Conservation (phyloP, 495 filamentous ascomycete species). For the Hyaloscypha bicolor region DNA sequence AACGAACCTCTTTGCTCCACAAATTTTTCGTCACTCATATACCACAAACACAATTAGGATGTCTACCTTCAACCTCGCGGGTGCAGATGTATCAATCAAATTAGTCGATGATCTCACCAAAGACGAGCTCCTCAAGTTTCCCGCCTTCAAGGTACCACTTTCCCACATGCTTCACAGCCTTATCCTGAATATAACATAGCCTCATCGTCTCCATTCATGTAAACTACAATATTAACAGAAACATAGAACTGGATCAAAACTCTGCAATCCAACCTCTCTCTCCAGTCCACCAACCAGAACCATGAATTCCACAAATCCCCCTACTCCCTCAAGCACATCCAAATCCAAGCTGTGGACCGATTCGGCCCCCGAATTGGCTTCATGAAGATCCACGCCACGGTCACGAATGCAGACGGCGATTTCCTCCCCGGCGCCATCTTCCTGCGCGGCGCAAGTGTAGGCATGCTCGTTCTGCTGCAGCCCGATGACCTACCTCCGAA, state of each 20-base stretch:
- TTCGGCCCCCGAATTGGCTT: slow-evolving; percentile 77
- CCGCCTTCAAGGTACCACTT: slow-evolving; percentile 64
- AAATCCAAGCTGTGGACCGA: slow-evolving; percentile 73
- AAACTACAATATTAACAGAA: slow-evolving; percentile 7
- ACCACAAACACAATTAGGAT: slow-evolving; percentile 36
- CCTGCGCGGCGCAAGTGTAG: slow-evolving; percentile 78
- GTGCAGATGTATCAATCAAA: slow-evolving; percentile 51
- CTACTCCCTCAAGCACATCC: slow-evolving; percentile 69
- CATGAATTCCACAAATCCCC: slow-evolving; percentile 75
- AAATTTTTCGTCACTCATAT: neutral
- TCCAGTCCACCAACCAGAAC: slow-evolving; percentile 52
- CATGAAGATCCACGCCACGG: slow-evolving; percentile 68
- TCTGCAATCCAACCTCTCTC: slow-evolving; percentile 63
- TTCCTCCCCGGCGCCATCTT: slow-evolving; percentile 77
- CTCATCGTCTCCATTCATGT: neutral
- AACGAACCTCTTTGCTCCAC: neutral
- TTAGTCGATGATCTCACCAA: slow-evolving; percentile 60
- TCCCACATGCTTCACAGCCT: slow-evolving; percentile 3
- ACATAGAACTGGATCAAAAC: slow-evolving; percentile 66
- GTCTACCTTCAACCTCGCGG: slow-evolving; percentile 52
- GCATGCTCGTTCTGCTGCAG: slow-evolving; percentile 78
- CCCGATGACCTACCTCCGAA: slow-evolving; percentile 60
- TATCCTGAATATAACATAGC: neutral
- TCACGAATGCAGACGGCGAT: slow-evolving; percentile 65
- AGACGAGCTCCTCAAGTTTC: slow-evolving; percentile 68